Percentiles rank a stretch among this genome's conserved stretches.
Conservation (phyloP, 2,329 filamentous ascomycete genomes). For the Cadophora gregata region DNA sequence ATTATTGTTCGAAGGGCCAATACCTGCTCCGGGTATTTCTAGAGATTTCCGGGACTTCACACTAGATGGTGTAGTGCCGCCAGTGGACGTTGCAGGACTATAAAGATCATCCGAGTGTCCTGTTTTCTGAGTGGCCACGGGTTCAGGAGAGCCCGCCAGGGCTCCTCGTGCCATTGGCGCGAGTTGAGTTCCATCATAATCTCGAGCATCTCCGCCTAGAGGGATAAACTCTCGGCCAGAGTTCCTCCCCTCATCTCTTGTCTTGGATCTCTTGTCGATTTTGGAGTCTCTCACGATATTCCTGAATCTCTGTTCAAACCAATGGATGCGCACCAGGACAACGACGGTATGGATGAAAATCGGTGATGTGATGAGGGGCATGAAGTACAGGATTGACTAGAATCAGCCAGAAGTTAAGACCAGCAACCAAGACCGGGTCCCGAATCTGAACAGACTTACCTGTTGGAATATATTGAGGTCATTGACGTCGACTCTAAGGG, state of each 20-base stretch:
- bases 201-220: slow-evolving; percentile 56
- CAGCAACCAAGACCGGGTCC: neutral
- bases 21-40: slow-evolving; percentile 47
- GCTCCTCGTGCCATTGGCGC: neutral
- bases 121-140: neutral
- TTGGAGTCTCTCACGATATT: slow-evolving; percentile 78
- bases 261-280: slow-evolving; percentile 65
- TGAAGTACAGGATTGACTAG: slow-evolving; percentile 73
- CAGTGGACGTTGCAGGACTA: slow-evolving; percentile 84
- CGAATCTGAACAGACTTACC: slow-evolving; percentile 51
- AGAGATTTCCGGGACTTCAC: slow-evolving; percentile 56
- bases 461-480: slow-evolving; percentile 74
- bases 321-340: slow-evolving; percentile 91
- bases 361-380: slow-evolving; percentile 77
- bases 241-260: slow-evolving; percentile 61
- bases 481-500: slow-evolving; percentile 61
- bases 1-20: slow-evolving; percentile 20
- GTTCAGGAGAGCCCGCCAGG: neutral
- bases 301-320: slow-evolving; percentile 97
- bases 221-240: slow-evolving; percentile 49
- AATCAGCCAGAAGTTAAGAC: slow-evolving; percentile 58
- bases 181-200: neutral
- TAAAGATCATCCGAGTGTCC: neutral
- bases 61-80: slow-evolving; percentile 67
- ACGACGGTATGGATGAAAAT: slow-evolving; percentile 86